Conservation (phyloP, 306 rosid genomes). For the Citrullus amarus region DNA sequence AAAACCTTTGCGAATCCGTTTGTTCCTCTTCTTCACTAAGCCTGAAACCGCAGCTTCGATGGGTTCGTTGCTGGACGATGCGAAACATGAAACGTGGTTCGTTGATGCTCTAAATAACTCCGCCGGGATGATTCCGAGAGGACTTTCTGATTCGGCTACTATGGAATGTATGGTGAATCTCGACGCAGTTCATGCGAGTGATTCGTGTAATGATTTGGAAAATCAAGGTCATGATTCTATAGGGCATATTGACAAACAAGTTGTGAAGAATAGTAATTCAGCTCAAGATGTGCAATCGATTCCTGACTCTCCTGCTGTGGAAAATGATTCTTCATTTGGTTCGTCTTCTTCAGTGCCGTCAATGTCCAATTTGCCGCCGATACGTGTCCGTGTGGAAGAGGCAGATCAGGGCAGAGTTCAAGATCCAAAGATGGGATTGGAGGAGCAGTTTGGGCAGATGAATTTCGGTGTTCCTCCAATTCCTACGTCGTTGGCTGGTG, state of each 20-base stretch:
- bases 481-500: slow-evolving; percentile 18
- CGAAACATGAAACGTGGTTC: slow-evolving; percentile 86
- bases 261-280: slow-evolving; percentile 16
- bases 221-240: slow-evolving; percentile 24
- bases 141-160: slow-evolving; percentile 56
- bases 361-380: slow-evolving; percentile 67
- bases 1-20: slow-evolving; percentile 51
- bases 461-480: slow-evolving; percentile 34
- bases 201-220: slow-evolving; percentile 56
- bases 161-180: slow-evolving; percentile 38
- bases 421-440: slow-evolving; percentile 36
- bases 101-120: slow-evolving; percentile 74
- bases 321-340: slow-evolving; percentile 36
- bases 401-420: slow-evolving; percentile 26
- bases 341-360: slow-evolving; percentile 63
- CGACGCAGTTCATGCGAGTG: slow-evolving; percentile 36
- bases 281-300: slow-evolving; percentile 32
- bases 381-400: slow-evolving; percentile 64
- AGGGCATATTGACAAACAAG: slow-evolving; percentile 25
- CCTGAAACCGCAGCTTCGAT: slow-evolving; percentile 70
- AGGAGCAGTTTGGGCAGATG: slow-evolving; percentile 65
- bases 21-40: slow-evolving; percentile 58
- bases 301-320: slow-evolving; percentile 48
- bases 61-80: slow-evolving; percentile 72
- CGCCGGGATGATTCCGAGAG: slow-evolving; percentile 36